Percentiles rank a stretch among this genome's conserved stretches.
Conservation (phyloP, 1,284 basidiomycete genomes). For the Cutaneotrichosporon cyanovorans region DNA sequence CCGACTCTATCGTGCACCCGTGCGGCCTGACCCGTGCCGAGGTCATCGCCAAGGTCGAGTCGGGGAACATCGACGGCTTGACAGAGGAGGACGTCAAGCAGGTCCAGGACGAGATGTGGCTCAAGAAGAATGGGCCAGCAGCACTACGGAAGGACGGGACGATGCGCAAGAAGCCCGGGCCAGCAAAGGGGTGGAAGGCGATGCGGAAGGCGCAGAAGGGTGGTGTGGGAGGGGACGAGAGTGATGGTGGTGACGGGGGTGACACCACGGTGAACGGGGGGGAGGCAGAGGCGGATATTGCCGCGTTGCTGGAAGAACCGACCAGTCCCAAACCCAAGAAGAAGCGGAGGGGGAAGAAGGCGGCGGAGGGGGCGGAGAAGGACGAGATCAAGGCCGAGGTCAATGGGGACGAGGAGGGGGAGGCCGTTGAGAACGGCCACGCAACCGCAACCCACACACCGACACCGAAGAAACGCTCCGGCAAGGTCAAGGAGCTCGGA, state of each 20-base stretch:
- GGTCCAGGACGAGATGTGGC: conserved; percentile 43
- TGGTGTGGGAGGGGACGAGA: too few species aligned
- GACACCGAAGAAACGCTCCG: conserved; percentile 13
- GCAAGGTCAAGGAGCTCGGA: conserved; percentile 32
- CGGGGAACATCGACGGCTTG: conserved; percentile 26
- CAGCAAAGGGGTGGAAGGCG: conserved; percentile 43
- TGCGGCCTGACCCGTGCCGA: conserved; percentile 34
- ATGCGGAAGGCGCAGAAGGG: conserved; percentile 17
- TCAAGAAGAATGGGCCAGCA: conserved; percentile 25
- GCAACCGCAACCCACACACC: too few species aligned
- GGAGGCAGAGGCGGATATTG: conserved; percentile 39
- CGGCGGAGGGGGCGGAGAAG: neutral
- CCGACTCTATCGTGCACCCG: conserved; percentile 29
- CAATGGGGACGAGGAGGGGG: conserved; percentile 13
- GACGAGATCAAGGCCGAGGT: conserved; percentile 8
- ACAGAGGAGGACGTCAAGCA: conserved; percentile 40
- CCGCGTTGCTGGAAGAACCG: conserved; percentile 24
- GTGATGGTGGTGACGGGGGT: conserved; percentile 20
- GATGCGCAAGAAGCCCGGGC: conserved; percentile 43
- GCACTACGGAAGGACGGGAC: conserved; percentile 42
- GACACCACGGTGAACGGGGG: conserved; percentile 20
- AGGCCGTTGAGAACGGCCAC: conserved; percentile 18
- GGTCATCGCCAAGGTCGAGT: conserved; percentile 30
- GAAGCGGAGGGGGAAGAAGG: neutral
- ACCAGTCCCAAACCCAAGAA: conserved; percentile 6